Evolutionary conservation across 140 eudicot genomes (phyloP), one percentile per base, ranked within the genome.

Genomic region (Bidens hawaiensis): DNA sequence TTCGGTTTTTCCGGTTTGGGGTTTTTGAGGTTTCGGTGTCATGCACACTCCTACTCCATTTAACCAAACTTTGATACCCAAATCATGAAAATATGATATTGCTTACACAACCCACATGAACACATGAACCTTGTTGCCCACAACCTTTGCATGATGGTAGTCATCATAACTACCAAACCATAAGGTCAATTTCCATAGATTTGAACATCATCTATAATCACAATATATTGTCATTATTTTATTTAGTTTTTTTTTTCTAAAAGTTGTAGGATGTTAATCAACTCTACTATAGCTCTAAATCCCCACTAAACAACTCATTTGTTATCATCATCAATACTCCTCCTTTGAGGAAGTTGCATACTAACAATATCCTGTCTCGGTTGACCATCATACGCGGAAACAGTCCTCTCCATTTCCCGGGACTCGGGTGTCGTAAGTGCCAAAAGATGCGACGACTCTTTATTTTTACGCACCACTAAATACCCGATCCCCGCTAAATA

Each of bases 331-430:
- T 6, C 27, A 9, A 67, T 71, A 12, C 74, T 30, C 53, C 87
- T 73, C 42, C 76, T 75, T 60, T 81, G 85, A 76, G 99, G 99
- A 55, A 93, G 78, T 59, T 93, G 99, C 96, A 93, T 93, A 74
- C 61, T 77, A 36, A 70, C 90, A 50, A 88, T 78, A 75, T 93
- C 99, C 43, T 83, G 86, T 75, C 99, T 80, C 22, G 99, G 90
- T 30, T 78, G 81, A 58, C 65, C 53, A 71, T 65, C 77, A 25
- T 63, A 70, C 33, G 67, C 58, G 5, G 72, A 63, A 41, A 51
- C 57, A 2, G 60, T 68, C 36, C 78, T 43, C 27, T 65, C 73
- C 74, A 67, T 64, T 4, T 58, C 82, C 49, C 73, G 76, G 62
- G 82, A 63, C 36, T 86, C 90, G 0, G 84, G 76, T 21, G 70